Evolutionary conservation across 2,329 filamentous ascomycete species (phyloP).

Genomic region (Cyphellophora attinorum): DNA sequence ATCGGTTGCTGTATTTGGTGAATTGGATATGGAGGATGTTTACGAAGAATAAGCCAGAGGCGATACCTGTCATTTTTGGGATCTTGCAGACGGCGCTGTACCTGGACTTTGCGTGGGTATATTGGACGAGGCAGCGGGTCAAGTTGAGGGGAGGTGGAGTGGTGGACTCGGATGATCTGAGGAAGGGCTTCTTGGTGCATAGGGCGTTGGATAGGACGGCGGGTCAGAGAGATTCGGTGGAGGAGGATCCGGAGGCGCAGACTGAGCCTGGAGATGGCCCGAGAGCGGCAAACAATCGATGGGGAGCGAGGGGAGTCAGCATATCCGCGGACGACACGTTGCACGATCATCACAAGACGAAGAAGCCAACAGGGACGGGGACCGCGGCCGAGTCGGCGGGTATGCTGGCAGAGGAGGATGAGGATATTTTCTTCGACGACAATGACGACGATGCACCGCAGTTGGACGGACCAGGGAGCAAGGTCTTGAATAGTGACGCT

Average conservation of each 20-base stretch:
- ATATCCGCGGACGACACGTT: constrained; percentile 49
- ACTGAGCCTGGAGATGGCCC: constrained; percentile 18
- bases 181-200: constrained; percentile 73
- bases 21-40: constrained; percentile 76
- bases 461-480: constrained; percentile 10
- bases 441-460: constrained; percentile 14
- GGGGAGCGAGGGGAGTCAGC: constrained; percentile 50
- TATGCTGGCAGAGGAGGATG: constrained; percentile 17
- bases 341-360: constrained; percentile 18
- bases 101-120: constrained; percentile 92
- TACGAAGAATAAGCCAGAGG: constrained; percentile 34
- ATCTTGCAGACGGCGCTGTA: constrained; percentile 84
- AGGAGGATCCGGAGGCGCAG: constrained; percentile 23
- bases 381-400: constrained; percentile 8
- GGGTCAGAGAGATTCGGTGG: constrained; percentile 16
- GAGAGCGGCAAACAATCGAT: constrained; percentile 29
- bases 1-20: constrained; percentile 78
- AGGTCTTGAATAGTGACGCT: constrained; percentile 14
- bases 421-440: constrained; percentile 19
- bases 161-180: constrained; percentile 81
- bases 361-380: constrained; percentile 3
- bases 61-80: constrained; percentile 74
- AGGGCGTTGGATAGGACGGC: constrained; percentile 49
- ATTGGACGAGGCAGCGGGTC: constrained; percentile 84
- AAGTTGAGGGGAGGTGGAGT: constrained; percentile 83